Evolutionary conservation across 2,329 filamentous ascomycete species (phyloP).

Genomic region (Hypoxylon sp.): DNA sequence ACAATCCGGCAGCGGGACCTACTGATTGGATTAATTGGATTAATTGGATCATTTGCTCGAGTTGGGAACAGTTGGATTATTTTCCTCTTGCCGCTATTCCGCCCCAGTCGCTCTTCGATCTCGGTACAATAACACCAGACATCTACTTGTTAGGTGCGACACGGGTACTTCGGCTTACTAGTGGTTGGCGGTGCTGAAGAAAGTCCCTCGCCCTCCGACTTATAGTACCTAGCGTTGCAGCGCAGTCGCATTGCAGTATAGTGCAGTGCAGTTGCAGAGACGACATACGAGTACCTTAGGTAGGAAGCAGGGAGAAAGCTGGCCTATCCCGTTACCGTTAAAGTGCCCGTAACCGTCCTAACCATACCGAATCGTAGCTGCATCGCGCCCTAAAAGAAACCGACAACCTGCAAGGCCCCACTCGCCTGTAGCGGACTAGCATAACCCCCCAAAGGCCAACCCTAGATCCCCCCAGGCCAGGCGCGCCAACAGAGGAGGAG

Average conservation of each 20-base stretch:
- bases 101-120: constrained; percentile 15
- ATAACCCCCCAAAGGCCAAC: background rate
- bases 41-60: background rate
- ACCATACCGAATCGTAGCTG: background rate
- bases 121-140: constrained; percentile 13
- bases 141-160: constrained; percentile 15
- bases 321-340: constrained; percentile 23
- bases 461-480: constrained; percentile 7
- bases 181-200: constrained; percentile 29
- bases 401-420: constrained; percentile 12
- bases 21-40: constrained; percentile 27
- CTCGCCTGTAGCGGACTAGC: constrained; percentile 15
- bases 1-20: constrained; percentile 27
- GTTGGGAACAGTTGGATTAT: background rate
- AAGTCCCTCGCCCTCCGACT: constrained; percentile 28
- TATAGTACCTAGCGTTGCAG: constrained; percentile 30
- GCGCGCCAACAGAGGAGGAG: constrained; percentile 26
- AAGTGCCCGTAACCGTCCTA: constrained; percentile 11
- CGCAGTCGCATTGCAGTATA: constrained; percentile 23
- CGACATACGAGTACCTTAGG: too few species aligned
- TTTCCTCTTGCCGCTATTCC: constrained; percentile 29
- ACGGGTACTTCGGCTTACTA: constrained; percentile 32
- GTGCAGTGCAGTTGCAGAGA: constrained; percentile 2
- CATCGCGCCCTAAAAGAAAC: constrained; percentile 5
- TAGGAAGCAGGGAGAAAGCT: constrained; percentile 17